Conservation (phyloP, 805 yeast genomes). For the Kodamaea restingae region DNA sequence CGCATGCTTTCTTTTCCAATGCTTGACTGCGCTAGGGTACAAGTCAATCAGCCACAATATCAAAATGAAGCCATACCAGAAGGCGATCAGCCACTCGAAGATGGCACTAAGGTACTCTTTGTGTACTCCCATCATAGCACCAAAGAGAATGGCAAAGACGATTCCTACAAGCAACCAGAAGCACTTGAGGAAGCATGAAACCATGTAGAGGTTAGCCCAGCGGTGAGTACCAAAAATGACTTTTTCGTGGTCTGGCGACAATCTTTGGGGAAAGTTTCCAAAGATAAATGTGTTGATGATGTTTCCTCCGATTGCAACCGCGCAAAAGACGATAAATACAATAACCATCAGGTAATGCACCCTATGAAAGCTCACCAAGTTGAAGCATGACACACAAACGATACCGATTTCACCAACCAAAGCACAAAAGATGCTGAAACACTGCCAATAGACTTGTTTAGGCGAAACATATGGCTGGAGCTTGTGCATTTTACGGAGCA, state of each 20-base stretch:
- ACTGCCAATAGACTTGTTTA: constrained; percentile 41
- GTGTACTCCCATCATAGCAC: constrained; percentile 34
- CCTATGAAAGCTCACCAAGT: constrained; percentile 51
- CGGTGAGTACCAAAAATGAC: constrained; percentile 36
- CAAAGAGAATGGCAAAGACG: constrained; percentile 66
- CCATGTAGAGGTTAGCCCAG: constrained; percentile 40
- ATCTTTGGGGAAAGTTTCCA: constrained; percentile 33
- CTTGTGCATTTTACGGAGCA: constrained; percentile 22
- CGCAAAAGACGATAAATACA: constrained; percentile 65
- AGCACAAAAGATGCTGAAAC: constrained; percentile 43
- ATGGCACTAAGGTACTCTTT: constrained; percentile 49
- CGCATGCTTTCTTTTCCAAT: constrained; percentile 1
- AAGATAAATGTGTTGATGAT: constrained; percentile 36
- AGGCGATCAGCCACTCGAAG: constrained; percentile 86
- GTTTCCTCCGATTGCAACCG: constrained; percentile 43
- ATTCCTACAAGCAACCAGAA: constrained; percentile 67
- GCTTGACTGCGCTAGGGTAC: constrained; percentile 36
- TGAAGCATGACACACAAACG: constrained; percentile 67
- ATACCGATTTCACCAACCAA: constrained; percentile 68
- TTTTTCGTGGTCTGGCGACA: constrained; percentile 37
- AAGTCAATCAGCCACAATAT: constrained; percentile 66
- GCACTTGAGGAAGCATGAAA: constrained; percentile 51
- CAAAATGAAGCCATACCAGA: constrained; percentile 72
- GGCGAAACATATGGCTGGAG: constrained; percentile 49
- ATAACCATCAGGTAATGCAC: constrained; percentile 71